Evolutionary conservation across 73 alveolate species (phyloP), one percentile per base, ranked within the genome.

Genomic region (Paramecium sexaurelia): DNA sequence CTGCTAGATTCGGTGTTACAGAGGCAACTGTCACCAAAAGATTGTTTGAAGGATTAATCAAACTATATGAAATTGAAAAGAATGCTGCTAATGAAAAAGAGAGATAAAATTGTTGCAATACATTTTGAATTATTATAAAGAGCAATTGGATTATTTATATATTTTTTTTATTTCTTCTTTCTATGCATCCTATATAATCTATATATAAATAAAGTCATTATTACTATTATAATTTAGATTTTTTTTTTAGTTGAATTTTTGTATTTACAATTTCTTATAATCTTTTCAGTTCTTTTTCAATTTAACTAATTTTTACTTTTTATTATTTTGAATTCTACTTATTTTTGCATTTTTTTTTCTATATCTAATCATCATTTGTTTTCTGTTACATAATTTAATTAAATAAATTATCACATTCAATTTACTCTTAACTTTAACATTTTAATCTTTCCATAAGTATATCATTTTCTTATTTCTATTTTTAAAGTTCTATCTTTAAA

Each of bases 21-120:
- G 83, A 61, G 24, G 83, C 83, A 2, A 26, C 9, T 7, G 83
- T 61, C 1, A 29, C 83, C 39, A 61, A 61, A 24, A 61, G 83
- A 61, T 61, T 61, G 43, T 61, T 22, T 61, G 47, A 61, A 61
- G 83, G 83, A 61, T 61, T 61, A 3, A 61, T 61, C 83, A 61
- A 61, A 61, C 47, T 61, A 6, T 61, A 61, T 8, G 83, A 61
- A 11, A 22, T 22, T 26, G 47, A 61, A 24, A 32, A 11, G 39
- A 29, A 61, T 29, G 83, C 47, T 9, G 51, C 47, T 24, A 51
- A 51, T 51, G 83, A 32, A 61, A 32, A 32, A 61, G 29, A 61
- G 6, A 61, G 83, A 61, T 61, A 61, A 61, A 61, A 61, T 61
- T 61, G 83, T 61, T 61, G 83, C 83, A 61, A 29, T 61, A 26